Evolutionary conservation across 1,139 yeast species (phyloP), one percentile per base, ranked within the genome.

Genomic region (Candida glucosophila): DNA sequence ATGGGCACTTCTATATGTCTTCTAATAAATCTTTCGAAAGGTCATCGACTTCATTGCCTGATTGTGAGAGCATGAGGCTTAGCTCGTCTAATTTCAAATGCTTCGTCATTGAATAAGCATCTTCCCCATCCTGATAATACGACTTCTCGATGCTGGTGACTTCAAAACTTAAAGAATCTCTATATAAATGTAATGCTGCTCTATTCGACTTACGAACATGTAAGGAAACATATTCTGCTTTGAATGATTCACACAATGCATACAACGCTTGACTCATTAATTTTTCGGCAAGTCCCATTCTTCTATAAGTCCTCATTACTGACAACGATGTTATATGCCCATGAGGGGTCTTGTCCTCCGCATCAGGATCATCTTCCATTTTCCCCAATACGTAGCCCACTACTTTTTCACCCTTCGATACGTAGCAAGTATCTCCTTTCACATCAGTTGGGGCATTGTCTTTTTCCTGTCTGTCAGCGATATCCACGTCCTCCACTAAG

Each of bases 71-170:
- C 31, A 72, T 64, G 12, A 88, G 86, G 26, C 73, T 39, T 31
- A 79, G 55, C 15, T 76, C 77, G 5, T 77, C 77, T 30, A 75
- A 47, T 10, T 57, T 57, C 39, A 82, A 59, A 2, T 60, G 63
- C 44, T 79, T 78, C 47, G 74, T 77, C 98, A 90, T 90, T 22
- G 93, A 81, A 52, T 86, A 90, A n/a, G 98, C 98, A 57, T 92
- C 97, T 52, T 92, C 99, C 15, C 95, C 95, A 52, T 90, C 97
- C 32, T 90, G 96, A 48, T 90, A 90, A 51, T 92, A 90, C 12
- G 80, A 70, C 41, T 75, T 80, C 44, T 88, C 96, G 32, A 90
- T 77, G 24, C 78, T 73, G 30, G 79, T 67, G 23, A 85, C 90
- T 43, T 75, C 88, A 49, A 92, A 90, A 35, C 72, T 63, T 35